phyloP scores from a whole-genome alignment of 495 filamentous ascomycete species.

The Hypoxylon lienhwacheense region DNA sequence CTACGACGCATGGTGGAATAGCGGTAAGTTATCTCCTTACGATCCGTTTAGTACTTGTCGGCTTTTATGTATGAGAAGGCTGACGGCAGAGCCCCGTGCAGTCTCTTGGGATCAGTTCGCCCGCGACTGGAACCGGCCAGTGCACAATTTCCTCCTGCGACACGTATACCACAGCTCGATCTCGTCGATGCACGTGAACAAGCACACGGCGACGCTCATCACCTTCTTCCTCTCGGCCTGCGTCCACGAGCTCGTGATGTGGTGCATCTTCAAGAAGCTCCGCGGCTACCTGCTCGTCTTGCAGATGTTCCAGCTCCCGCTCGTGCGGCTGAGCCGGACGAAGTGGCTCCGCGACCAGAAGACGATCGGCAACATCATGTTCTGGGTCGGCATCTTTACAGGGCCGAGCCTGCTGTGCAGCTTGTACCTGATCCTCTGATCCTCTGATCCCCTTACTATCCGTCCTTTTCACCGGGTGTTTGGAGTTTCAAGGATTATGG shows the following conservation, averaged over 20 bases:
- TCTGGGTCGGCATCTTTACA: conserved; percentile 73
- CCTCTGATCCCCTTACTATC: too few relatives aligned
- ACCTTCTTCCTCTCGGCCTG: conserved; percentile 71
- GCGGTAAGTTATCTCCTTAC: conserved; percentile 25
- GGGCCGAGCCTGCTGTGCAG: conserved; percentile 72
- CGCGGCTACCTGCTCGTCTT: conserved; percentile 69
- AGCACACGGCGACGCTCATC: conserved; percentile 68
- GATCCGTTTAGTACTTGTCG: background rate
- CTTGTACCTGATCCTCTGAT: conserved; percentile 67
- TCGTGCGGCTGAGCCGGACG: conserved; percentile 65
- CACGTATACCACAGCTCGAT: conserved; percentile 78
- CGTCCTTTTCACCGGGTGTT: background rate
- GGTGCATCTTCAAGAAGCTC: conserved; percentile 74
- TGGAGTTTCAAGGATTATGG: conserved; percentile 4
- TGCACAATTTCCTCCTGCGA: conserved; percentile 70
- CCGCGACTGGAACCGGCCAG: conserved; percentile 72
- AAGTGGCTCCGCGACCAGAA: conserved; percentile 60
- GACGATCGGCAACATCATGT: conserved; percentile 69
- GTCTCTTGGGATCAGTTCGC: conserved; percentile 70
- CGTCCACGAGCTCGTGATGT: conserved; percentile 76
- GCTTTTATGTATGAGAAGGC: background rate
- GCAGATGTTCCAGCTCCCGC: conserved; percentile 71
- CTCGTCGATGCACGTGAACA: conserved; percentile 66
- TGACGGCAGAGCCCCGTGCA: conserved; percentile 15
- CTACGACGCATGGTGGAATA: conserved; percentile 75